Evolutionary conservation across 2,329 filamentous ascomycete species (phyloP).

Genomic region (Allantophomopsis lycopodina): DNA sequence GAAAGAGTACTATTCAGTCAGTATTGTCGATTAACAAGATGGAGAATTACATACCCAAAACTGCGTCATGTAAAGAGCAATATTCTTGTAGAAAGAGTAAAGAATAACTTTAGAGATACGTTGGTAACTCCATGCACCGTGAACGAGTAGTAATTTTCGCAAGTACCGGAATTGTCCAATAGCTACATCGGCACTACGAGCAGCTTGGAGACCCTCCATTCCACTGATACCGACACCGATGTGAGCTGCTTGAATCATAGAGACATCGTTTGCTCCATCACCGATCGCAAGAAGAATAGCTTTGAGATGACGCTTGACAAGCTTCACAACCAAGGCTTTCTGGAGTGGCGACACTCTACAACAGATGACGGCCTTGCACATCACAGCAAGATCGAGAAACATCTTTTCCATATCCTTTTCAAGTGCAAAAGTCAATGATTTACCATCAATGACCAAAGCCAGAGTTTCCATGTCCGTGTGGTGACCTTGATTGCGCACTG

Average conservation of each 20-base stretch:
- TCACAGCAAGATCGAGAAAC: slow-evolving; percentile 83
- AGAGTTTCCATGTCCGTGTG: slow-evolving; percentile 66
- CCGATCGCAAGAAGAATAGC: slow-evolving; percentile 90
- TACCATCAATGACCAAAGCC: slow-evolving; percentile 90
- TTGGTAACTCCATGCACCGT: slow-evolving; percentile 96
- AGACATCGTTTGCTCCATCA: slow-evolving; percentile 97
- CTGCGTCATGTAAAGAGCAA: slow-evolving; percentile 95
- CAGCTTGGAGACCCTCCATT: slow-evolving; percentile 91
- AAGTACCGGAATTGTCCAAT: slow-evolving; percentile 95
- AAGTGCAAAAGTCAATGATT: slow-evolving; percentile 83
- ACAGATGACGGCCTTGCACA: slow-evolving; percentile 99
- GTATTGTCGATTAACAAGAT: background rate
- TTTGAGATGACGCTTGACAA: slow-evolving; percentile 85
- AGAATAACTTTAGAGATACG: slow-evolving; percentile 93
- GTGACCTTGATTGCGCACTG: slow-evolving; percentile 65
- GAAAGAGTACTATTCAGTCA: slow-evolving; percentile 65
- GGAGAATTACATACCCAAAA: slow-evolving; percentile 63
- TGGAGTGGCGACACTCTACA: slow-evolving; percentile 93
- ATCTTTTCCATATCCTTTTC: slow-evolving; percentile 89
- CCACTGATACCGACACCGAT: slow-evolving; percentile 97
- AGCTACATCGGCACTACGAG: slow-evolving; percentile 86
- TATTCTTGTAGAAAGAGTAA: slow-evolving; percentile 99
- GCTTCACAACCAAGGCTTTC: slow-evolving; percentile 93
- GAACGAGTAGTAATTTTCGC: slow-evolving; percentile 84
- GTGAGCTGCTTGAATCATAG: slow-evolving; percentile 98